phyloP scores from a whole-genome alignment of 805 yeast species.

The Myxozyma lipomycoides region DNA sequence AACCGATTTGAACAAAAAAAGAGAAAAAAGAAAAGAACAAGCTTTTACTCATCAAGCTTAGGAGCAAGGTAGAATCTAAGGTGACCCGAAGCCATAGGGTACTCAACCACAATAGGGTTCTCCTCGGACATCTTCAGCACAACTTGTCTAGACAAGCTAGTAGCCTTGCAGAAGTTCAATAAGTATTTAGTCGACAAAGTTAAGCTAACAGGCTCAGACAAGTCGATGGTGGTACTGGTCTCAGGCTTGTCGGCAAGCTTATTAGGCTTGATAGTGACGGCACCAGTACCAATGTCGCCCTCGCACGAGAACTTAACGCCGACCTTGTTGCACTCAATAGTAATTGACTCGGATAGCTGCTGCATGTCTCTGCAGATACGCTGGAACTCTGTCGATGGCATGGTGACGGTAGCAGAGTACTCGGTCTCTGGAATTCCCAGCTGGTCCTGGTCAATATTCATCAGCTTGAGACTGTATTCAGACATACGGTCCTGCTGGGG shows the following conservation, averaged over 20 bases:
- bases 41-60: constrained; percentile 69
- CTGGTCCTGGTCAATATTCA: constrained; percentile 96
- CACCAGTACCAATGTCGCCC: constrained; percentile 89
- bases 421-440: constrained; percentile 91
- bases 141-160: constrained; percentile 69
- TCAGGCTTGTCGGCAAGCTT: constrained; percentile 79
- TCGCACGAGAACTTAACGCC: constrained; percentile 84
- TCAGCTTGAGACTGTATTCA: constrained; percentile 84
- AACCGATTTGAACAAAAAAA: not conserved
- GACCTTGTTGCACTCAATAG: constrained; percentile 83
- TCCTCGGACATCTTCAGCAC: constrained; percentile 84
- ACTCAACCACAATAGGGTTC: constrained; percentile 92
- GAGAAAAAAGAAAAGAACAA: not conserved
- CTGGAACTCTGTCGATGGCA: constrained; percentile 87
- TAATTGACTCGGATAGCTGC: constrained; percentile 81
- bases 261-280: constrained; percentile 78
- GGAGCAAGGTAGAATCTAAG: constrained; percentile 96
- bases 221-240: constrained; percentile 65
- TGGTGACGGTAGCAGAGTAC: constrained; percentile 75
- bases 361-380: constrained; percentile 84
- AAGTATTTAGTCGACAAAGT: constrained; percentile 90
- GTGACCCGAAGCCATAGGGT: constrained; percentile 85
- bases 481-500: constrained; percentile 84
- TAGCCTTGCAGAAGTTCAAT: constrained; percentile 86
- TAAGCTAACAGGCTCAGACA: constrained; percentile 81